Conservation (phyloP, 139 green algal species). For the Auxenochlorella pyrenoidosa region DNA sequence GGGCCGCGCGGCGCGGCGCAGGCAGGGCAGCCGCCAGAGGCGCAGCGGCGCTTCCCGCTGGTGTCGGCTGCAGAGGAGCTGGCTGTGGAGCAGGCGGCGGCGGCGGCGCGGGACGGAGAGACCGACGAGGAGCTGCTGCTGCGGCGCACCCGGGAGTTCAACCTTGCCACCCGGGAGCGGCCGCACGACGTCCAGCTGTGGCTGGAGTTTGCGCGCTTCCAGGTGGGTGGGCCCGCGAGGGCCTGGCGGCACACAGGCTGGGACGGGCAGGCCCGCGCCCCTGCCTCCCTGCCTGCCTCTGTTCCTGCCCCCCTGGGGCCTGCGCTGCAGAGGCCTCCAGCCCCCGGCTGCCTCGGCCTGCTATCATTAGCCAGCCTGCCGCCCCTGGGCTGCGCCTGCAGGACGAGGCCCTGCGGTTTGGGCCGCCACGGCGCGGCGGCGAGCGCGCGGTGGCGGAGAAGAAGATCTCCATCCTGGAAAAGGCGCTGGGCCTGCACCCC, state of each 20-base stretch:
- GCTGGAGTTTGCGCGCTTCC: slow-evolving; percentile 88
- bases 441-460: slow-evolving; percentile 73
- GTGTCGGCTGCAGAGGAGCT: slow-evolving; percentile 3
- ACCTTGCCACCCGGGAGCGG: slow-evolving; percentile 68
- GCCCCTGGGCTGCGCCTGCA: neutral
- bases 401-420: slow-evolving; percentile 45
- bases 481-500: slow-evolving; percentile 71
- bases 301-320: too few species aligned
- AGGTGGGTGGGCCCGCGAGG: too few species aligned
- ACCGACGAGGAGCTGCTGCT: slow-evolving; percentile 66
- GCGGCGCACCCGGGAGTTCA: slow-evolving; percentile 73
- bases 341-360: too few species aligned
- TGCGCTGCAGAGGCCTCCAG: too few species aligned
- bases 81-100: slow-evolving; percentile 24
- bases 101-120: slow-evolving; percentile 51
- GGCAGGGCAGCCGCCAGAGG: neutral
- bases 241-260: too few species aligned
- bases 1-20: neutral
- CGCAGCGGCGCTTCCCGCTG: neutral
- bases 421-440: slow-evolving; percentile 26
- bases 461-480: slow-evolving; percentile 79
- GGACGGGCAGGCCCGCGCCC: too few species aligned
- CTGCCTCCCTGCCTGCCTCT: neutral
- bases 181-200: slow-evolving; percentile 76
- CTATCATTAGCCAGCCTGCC: neutral